Evolutionary conservation across 2,329 filamentous ascomycete genomes (phyloP).

Genomic region (Iodosphaeria phyllophila): DNA sequence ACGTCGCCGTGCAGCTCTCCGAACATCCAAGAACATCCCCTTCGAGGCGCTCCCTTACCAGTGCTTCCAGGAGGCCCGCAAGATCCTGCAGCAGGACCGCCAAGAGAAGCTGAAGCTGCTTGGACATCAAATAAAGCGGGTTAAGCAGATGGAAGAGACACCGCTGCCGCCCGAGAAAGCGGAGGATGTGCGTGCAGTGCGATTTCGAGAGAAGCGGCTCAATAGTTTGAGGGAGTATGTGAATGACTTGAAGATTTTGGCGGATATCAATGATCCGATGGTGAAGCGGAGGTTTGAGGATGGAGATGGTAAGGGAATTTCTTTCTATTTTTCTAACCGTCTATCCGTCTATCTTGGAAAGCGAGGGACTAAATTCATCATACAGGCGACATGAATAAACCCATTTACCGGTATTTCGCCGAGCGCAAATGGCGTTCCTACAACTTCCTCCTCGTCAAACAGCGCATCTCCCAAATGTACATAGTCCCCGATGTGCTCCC

Average conservation of each 20-base stretch:
- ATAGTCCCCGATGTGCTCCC: slow-evolving; percentile 80
- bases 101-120: slow-evolving; percentile 65
- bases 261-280: slow-evolving; percentile 85
- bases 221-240: slow-evolving; percentile 52
- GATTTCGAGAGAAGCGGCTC: slow-evolving; percentile 51
- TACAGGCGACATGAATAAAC: slow-evolving; percentile 83
- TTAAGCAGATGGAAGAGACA: slow-evolving; percentile 45
- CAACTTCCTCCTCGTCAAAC: slow-evolving; percentile 58
- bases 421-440: slow-evolving; percentile 76
- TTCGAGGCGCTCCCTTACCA: slow-evolving; percentile 94
- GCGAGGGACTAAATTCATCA: slow-evolving; percentile 5
- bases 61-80: slow-evolving; percentile 90
- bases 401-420: slow-evolving; percentile 83
- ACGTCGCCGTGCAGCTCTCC: slow-evolving; percentile 59
- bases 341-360: too few species aligned
- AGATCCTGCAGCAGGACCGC: slow-evolving; percentile 62
- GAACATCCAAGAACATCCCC: slow-evolving; percentile 46
- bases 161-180: slow-evolving; percentile 42
- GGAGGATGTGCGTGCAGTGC: too few species aligned
- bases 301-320: slow-evolving; percentile 47
- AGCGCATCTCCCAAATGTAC: slow-evolving; percentile 73
- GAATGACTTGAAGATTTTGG: slow-evolving; percentile 67
- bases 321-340: too few species aligned
- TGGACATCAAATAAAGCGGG: slow-evolving; percentile 43
- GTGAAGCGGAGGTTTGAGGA: slow-evolving; percentile 93